Evolutionary conservation across 2,329 filamentous ascomycete species (phyloP).

Genomic region (Aulographum hederae): DNA sequence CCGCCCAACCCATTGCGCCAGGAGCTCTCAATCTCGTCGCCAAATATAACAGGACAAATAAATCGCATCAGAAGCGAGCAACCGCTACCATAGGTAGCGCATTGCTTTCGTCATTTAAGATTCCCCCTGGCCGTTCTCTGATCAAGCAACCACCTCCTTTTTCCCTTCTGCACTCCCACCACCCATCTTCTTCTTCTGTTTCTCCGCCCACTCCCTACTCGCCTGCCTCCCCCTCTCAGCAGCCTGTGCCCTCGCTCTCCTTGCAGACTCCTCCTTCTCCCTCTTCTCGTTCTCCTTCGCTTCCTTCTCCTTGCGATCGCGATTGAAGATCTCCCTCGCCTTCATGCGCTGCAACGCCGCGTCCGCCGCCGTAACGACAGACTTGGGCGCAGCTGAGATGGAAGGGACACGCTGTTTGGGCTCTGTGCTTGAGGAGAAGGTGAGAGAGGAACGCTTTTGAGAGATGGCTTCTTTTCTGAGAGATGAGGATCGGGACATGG

Average conservation of each 20-base stretch:
- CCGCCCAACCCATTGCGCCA: too few species aligned
- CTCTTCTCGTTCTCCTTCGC: slow-evolving; percentile 19
- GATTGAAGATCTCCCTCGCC: slow-evolving; percentile 27
- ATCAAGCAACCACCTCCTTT: too few species aligned
- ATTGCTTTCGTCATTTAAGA: too few species aligned
- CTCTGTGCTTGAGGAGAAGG: slow-evolving; percentile 4
- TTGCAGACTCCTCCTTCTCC: slow-evolving; percentile 29
- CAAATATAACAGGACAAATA: too few species aligned
- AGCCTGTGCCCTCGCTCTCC: slow-evolving; percentile 25
- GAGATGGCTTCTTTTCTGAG: too few species aligned
- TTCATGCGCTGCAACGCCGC: slow-evolving; percentile 16
- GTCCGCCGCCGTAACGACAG: slow-evolving; percentile 14
- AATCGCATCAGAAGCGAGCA: too few species aligned
- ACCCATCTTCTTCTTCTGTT: slow-evolving; percentile 15
- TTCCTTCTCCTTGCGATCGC: slow-evolving; percentile 22
- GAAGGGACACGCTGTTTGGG: slow-evolving; percentile 6
- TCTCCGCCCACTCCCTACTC: slow-evolving; percentile 30
- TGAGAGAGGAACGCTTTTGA: slow-evolving; percentile 5
- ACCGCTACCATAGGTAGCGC: too few species aligned
- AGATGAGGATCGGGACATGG: too few species aligned
- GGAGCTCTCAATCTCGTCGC: too few species aligned
- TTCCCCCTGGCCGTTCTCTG: too few species aligned
- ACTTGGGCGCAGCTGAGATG: slow-evolving; percentile 6
- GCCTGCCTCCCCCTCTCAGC: slow-evolving; percentile 24
- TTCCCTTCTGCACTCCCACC: too few species aligned